phyloP scores from a whole-genome alignment of 2,329 filamentous ascomycete species.

The Leptodontidium sp. region DNA sequence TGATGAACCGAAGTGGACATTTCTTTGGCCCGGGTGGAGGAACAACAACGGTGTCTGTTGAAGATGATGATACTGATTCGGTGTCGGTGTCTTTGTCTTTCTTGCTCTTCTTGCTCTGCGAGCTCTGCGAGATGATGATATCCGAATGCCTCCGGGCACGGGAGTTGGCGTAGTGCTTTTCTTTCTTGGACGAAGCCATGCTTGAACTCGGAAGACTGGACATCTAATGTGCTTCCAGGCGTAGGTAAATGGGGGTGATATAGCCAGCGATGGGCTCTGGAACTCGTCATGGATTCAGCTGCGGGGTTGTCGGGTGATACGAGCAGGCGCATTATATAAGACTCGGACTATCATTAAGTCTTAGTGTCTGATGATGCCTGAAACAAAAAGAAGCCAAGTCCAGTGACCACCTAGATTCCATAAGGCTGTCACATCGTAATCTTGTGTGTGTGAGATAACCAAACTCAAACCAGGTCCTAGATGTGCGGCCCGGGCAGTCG shows the following conservation, averaged over 20 bases:
- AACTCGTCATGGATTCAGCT: not conserved
- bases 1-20: conserved; percentile 43
- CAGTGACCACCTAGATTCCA: conserved; percentile 8
- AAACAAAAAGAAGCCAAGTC: conserved; percentile 9
- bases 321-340: conserved; percentile 17
- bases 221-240: not conserved
- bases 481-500: conserved; percentile 10
- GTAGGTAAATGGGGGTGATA: not conserved
- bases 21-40: conserved; percentile 31
- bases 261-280: not conserved
- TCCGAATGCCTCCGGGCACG: conserved; percentile 38
- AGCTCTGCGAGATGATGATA: conserved; percentile 31
- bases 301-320: conserved; percentile 25
- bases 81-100: conserved; percentile 42
- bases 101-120: conserved; percentile 38
- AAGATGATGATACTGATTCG: conserved; percentile 34
- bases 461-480: conserved; percentile 9
- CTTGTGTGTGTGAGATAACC: conserved; percentile 16
- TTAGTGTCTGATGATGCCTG: conserved; percentile 16
- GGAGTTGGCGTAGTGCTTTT: conserved; percentile 41
- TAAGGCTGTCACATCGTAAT: conserved; percentile 20
- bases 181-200: conserved; percentile 41
- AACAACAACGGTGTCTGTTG: conserved; percentile 26
- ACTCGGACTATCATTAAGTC: conserved; percentile 13
- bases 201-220: conserved; percentile 21